Base-by-base conservation (phyloP, 257 asterid genomes). In the Nyctanthes arbortristis region DNA sequence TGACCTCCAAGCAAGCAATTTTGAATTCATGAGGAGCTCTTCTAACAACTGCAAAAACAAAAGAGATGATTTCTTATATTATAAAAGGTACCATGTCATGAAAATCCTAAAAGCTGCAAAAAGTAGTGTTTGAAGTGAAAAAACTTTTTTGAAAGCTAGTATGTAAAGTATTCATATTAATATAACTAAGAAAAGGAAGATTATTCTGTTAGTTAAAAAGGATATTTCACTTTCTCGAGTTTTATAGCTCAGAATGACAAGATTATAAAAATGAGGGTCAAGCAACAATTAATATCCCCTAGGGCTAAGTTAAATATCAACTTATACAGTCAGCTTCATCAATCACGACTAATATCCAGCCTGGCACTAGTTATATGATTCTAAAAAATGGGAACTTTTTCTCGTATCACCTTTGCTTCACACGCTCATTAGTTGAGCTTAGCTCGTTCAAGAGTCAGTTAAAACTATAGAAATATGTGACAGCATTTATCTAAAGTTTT, bases 11-110 rank as follows among this genome's bases (percentile, higher is more conserved):
- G 88, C 97, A 94, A 66, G 90, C 77, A 61, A 94, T 91, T 78
- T 94, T 94, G 81, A 94, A 94, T 76, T 89, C 99, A 36, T 94
- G 99, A 5, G 99, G 99, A 70, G 97, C 91, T 88, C 96, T 86
- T 85, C 89, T 80, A 72, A 94, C 92, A 78, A 94, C 99, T 94
- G 96, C 85, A 84, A 67, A 83, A 76, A 58, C 62, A 59, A 76
- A 79, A 68, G 59, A 57, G 67, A 73, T 64, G 57, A 66, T 69
- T 54, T 16, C 66, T 69, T 43, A 66, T 45, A 52, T 74, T 59
- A 58, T 39, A 68, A 58, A 52, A 69, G n/a, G n/a, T n/a, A n/a
- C n/a, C n/a, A n/a, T n/a, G 14, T 33, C 43, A 24, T 69, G 30
- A 65, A 52, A 12, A 22, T 52, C 59, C 14, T 52, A 8, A 22